Percentiles rank a stretch among this genome's conserved stretches.
Evolutionary conservation across 1,284 basidiomycete species (phyloP).

Genomic region (Cryptococcus amylolentus): DNA sequence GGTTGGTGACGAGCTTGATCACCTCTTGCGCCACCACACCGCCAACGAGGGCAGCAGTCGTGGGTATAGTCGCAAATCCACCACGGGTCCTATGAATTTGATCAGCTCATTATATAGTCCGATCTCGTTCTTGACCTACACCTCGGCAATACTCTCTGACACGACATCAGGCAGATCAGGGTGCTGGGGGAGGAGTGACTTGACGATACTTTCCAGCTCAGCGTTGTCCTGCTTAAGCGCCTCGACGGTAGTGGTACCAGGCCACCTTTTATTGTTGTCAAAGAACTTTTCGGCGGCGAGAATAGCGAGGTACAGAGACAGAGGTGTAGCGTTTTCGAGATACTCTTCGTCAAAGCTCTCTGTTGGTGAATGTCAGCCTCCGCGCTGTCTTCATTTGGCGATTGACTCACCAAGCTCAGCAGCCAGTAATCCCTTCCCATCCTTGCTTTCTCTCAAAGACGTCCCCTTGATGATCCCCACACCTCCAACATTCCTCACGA

Average conservation of each 20-base stretch:
- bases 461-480: constrained; percentile 72
- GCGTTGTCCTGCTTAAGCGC: constrained; percentile 43
- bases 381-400: not conserved
- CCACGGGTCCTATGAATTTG: constrained; percentile 57
- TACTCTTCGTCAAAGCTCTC: constrained; percentile 13
- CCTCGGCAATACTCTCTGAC: constrained; percentile 66
- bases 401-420: constrained; percentile 58
- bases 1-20: constrained; percentile 95
- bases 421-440: constrained; percentile 48
- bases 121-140: constrained; percentile 57
- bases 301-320: constrained; percentile 48
- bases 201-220: constrained; percentile 31
- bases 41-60: constrained; percentile 87
- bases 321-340: constrained; percentile 6
- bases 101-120: constrained; percentile 6
- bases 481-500: constrained; percentile 86
- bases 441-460: constrained; percentile 61
- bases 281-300: constrained; percentile 51
- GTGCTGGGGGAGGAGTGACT: constrained; percentile 20
- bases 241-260: constrained; percentile 48
- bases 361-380: not conserved
- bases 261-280: constrained; percentile 47
- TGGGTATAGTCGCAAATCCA: constrained; percentile 81
- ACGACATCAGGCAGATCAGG: constrained; percentile 61
- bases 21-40: constrained; percentile 95